These are phyloP conservation scores for Salvia miltiorrhiza DNA, from an alignment of 257 asterid genomes.

Conservation along the genomic window DNA sequence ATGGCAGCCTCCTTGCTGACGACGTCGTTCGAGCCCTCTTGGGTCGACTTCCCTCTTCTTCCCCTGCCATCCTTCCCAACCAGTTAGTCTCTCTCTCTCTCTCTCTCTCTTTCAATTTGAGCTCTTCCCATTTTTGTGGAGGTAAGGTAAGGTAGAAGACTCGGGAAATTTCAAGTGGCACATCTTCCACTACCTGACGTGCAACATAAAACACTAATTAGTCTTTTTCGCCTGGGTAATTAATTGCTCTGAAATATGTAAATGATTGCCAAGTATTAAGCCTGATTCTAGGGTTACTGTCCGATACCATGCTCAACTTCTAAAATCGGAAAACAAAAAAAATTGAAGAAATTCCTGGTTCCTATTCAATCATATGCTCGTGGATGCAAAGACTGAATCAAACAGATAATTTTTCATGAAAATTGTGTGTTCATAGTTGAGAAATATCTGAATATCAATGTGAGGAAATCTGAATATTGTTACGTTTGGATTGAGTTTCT, in stretches of 20 bases:
- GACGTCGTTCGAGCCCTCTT: slow-evolving; percentile 79
- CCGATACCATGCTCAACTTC: background rate
- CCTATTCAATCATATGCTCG: background rate
- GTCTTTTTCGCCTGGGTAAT: background rate
- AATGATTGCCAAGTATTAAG: background rate
- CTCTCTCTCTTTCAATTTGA: background rate
- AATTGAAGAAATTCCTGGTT: background rate
- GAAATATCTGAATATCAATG: too few species aligned
- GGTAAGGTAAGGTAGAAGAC: background rate
- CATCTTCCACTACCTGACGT: slow-evolving; percentile 7
- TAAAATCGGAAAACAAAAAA: background rate
- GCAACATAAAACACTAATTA: background rate
- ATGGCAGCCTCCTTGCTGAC: slow-evolving; percentile 92
- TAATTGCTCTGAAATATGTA: background rate
- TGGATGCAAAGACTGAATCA: background rate
- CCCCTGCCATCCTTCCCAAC: slow-evolving; percentile 30
- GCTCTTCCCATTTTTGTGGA: background rate
- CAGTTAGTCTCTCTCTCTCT: slow-evolving; percentile 29
- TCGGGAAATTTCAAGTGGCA: background rate
- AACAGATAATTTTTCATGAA: background rate
- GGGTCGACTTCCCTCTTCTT: slow-evolving; percentile 40
- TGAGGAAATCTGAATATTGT: background rate
- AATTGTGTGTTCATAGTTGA: too few species aligned
- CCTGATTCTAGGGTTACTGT: background rate
- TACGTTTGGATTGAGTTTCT: background rate